These are phyloP conservation scores for Diplogelasinospora grovesii DNA, from an alignment of 495 filamentous ascomycete genomes.

Conservation along the genomic window DNA sequence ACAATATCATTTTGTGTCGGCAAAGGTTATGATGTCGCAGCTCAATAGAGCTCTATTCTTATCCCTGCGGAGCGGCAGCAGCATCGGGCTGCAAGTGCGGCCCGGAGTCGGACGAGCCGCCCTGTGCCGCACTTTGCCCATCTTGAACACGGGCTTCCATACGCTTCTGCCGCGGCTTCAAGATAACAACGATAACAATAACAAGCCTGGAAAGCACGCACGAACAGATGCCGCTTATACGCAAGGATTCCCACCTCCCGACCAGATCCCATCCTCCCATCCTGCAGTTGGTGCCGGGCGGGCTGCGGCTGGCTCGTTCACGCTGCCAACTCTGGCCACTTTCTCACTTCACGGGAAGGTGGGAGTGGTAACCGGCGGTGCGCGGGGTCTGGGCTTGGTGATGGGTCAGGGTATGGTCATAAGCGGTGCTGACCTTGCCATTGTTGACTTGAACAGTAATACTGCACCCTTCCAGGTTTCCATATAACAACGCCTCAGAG, in stretches of 20 bases:
- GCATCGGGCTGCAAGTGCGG: too few relatives aligned
- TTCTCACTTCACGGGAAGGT: constrained; percentile 78
- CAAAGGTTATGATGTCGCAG: too few relatives aligned
- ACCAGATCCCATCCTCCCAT: constrained; percentile 55
- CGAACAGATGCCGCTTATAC: constrained; percentile 71
- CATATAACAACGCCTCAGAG: too few relatives aligned
- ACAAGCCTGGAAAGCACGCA: constrained; percentile 41
- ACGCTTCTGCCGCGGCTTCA: too few relatives aligned
- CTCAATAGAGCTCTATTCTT: too few relatives aligned
- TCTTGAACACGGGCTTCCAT: too few relatives aligned
- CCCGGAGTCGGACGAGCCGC: too few relatives aligned
- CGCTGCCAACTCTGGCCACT: constrained; percentile 41
- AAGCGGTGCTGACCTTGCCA: constrained; percentile 80
- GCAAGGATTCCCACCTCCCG: constrained; percentile 69
- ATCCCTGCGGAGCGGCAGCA: too few relatives aligned
- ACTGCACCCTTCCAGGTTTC: too few relatives aligned
- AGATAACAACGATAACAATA: constrained; percentile 1
- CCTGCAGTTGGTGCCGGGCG: constrained; percentile 68
- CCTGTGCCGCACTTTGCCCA: too few relatives aligned
- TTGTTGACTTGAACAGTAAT: constrained; percentile 86
- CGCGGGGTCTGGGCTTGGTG: constrained; percentile 77
- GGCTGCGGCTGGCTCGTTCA: constrained; percentile 44
- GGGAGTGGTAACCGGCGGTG: constrained; percentile 77
- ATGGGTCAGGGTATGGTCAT: constrained; percentile 87
- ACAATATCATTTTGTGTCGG: too few relatives aligned